These are phyloP conservation scores for Nyssa sinensis DNA, from an alignment of 148 eudicot species.

Conservation along the genomic window DNA sequence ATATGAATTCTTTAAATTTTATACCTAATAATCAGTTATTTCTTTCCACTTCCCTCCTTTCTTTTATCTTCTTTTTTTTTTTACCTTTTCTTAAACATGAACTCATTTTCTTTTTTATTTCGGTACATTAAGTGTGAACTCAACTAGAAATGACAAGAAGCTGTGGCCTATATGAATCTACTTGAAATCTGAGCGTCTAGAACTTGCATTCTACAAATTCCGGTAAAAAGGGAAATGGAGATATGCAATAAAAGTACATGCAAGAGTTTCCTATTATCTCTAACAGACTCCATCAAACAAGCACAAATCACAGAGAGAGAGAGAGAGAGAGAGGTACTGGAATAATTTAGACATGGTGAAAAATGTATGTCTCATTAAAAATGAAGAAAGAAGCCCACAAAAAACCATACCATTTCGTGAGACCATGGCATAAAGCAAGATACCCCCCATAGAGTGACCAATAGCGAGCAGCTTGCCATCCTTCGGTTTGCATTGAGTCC, in stretches of 20 bases:
- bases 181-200: background rate
- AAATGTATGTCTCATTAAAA: background rate
- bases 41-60: background rate
- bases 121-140: background rate
- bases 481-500: constrained; percentile 41
- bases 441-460: constrained; percentile 83
- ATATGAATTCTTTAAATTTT: background rate
- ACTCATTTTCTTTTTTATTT: no score
- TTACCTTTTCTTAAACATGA: no score
- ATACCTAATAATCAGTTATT: background rate
- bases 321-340: no score
- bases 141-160: background rate
- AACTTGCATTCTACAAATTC: background rate
- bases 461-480: constrained; percentile 62
- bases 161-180: background rate
- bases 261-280: background rate
- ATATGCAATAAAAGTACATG: background rate
- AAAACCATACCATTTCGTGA: constrained; percentile 44
- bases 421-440: constrained; percentile 62
- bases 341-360: no score
- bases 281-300: background rate
- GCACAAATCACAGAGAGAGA: background rate
- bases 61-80: no score
- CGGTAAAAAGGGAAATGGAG: background rate
- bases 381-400: background rate